A percentile compares a stretch with the other conserved stretches of the same genome.
phyloP scores from a whole-genome alignment of 2,329 filamentous ascomycete genomes.

The Ceratocystis huliohia region DNA sequence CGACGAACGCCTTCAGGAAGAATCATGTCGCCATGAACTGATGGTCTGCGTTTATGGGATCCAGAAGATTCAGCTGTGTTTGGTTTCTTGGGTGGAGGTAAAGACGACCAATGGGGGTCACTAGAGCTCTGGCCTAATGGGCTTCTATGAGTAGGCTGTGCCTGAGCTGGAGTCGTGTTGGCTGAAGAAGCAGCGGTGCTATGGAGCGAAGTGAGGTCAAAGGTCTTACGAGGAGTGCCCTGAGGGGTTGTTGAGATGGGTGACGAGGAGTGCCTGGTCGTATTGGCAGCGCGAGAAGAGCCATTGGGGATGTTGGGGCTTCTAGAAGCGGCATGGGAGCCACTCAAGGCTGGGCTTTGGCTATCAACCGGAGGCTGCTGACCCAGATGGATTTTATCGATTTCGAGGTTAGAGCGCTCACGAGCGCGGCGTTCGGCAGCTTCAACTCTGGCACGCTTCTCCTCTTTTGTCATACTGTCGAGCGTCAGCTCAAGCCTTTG shows the following conservation, averaged over 20 bases:
- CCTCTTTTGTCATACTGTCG: slow-evolving; percentile 88
- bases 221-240: slow-evolving; percentile 9
- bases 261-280: slow-evolving; percentile 9
- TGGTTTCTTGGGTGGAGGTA: slow-evolving; percentile 8
- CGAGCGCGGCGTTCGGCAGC: slow-evolving; percentile 65
- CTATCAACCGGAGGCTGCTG: slow-evolving; percentile 19
- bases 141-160: slow-evolving; percentile 3
- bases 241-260: slow-evolving; percentile 12
- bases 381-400: slow-evolving; percentile 21
- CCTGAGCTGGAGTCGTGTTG: slow-evolving; percentile 11
- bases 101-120: slow-evolving; percentile 1
- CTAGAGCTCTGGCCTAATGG: slow-evolving; percentile 12
- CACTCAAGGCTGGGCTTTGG: slow-evolving; percentile 6
- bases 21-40: slow-evolving; percentile 13
- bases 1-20: slow-evolving; percentile 10
- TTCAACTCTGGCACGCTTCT: slow-evolving; percentile 73
- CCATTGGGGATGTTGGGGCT: background rate
- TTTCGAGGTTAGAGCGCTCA: slow-evolving; percentile 41
- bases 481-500: slow-evolving; percentile 87
- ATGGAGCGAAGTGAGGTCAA: background rate
- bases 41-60: slow-evolving; percentile 17
- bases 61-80: background rate
- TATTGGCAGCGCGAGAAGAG: slow-evolving; percentile 7
- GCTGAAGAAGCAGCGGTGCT: background rate
- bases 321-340: background rate